Conservation (phyloP, 1,139 yeast species). For the Starmera stellimalicola region DNA sequence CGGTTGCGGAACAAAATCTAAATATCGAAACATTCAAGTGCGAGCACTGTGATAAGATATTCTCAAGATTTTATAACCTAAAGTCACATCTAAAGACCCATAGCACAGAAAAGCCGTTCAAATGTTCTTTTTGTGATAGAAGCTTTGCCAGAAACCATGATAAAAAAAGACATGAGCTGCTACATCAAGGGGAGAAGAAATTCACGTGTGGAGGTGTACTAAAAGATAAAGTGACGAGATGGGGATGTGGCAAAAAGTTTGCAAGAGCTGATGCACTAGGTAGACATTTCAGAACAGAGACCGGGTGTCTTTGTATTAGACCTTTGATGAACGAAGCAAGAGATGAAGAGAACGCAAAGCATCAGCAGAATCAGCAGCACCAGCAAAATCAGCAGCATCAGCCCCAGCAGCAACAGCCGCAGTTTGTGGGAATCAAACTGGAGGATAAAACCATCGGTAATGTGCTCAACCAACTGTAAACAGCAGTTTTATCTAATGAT, state of each 20-base stretch:
- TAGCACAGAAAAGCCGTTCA: constrained; percentile 44
- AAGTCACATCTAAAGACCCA: constrained; percentile 50
- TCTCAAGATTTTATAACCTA: constrained; percentile 45
- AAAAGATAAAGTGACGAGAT: constrained; percentile 37
- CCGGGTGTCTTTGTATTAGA: constrained; percentile 48
- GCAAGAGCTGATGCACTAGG: constrained; percentile 51
- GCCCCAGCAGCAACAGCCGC: neutral
- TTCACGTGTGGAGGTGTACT: constrained; percentile 46
- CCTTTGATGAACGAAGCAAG: constrained; percentile 46
- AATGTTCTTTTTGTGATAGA: constrained; percentile 39
- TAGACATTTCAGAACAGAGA: constrained; percentile 49
- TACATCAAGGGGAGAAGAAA: constrained; percentile 46
- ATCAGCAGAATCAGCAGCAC: neutral
- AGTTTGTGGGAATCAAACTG: too few relatives aligned
- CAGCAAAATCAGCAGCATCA: neutral
- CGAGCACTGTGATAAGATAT: constrained; percentile 37
- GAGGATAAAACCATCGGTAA: too few relatives aligned
- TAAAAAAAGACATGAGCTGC: constrained; percentile 43
- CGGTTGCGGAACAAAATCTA: constrained; percentile 6
- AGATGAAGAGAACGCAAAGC: constrained; percentile 4
- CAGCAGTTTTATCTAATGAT: too few relatives aligned
- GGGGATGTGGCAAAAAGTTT: constrained; percentile 55
- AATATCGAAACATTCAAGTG: constrained; percentile 27
- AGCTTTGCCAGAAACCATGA: constrained; percentile 51
- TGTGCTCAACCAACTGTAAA: too few relatives aligned